Base-by-base conservation (phyloP, 2,329 filamentous ascomycete species). In the Penicillium crustosum region DNA sequence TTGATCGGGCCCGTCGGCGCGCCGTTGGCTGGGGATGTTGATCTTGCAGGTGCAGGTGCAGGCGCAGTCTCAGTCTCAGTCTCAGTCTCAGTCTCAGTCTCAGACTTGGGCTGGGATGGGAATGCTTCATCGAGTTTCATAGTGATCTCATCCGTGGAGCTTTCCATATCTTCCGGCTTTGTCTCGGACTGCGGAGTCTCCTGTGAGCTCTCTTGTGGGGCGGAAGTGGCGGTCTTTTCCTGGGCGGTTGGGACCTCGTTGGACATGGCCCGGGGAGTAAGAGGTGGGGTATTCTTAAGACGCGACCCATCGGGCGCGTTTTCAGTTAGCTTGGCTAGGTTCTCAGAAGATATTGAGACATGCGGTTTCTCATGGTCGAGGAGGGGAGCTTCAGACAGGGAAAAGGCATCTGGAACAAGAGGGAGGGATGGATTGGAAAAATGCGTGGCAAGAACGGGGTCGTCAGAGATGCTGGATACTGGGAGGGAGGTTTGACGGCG, bases 251-350 rank as follows among this genome's bases (percentile, higher is more conserved):
- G 66, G 45, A 78, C 80, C 70, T 86, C 85, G 74, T 85, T 83
- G 56, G 91, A 96, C 70, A 93, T 86, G 59, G 93, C 90, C 78
- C 93, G 88, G 63, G 91, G 93, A 55, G 93, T 95, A 66, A 93
- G 93, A 60, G 92, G 88, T 67, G 91, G 90, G 68, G 91, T 94
- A 81, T 91, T 96, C 93, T 97, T 96, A 82, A 86, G 74, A 77
- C 75, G 76, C 70, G 78, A 75, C 75, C 74, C 78, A 76, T 77
- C 81, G 77, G 81, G 81, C 78, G 81, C 81, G 83, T 86, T 85
- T 83, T 87, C 83, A 86, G 92, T 97, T 91, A 97, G 93, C 90
- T 88, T 78, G 69, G 68, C 70, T 66, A 77, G 69, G 55, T 79
- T 77, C 68, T 77, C 73, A 71, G 75, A 75, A 72, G 73, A 76